Evolutionary conservation across 495 filamentous ascomycete genomes (phyloP).

Genomic region (Poronia punctata): DNA sequence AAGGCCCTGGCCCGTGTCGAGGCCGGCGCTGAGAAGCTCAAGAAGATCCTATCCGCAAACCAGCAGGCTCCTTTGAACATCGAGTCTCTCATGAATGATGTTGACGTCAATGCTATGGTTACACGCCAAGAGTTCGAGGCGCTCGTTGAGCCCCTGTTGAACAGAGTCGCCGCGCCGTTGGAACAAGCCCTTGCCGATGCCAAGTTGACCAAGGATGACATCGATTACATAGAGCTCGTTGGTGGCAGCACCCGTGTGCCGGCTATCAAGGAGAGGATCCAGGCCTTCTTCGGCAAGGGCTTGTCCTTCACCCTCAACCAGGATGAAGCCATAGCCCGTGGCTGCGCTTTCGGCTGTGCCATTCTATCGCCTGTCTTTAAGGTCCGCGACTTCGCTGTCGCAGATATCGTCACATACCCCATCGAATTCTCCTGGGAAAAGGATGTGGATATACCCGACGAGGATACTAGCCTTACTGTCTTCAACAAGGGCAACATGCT

Average conservation of each 20-base stretch:
- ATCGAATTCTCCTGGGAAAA: conserved; percentile 99
- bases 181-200: conserved; percentile 91
- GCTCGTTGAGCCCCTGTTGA: conserved; percentile 78
- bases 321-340: conserved; percentile 94
- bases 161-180: conserved; percentile 62
- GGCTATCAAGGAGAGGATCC: conserved; percentile 81
- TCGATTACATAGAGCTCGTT: conserved; percentile 89
- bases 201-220: conserved; percentile 81
- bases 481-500: conserved; percentile 97
- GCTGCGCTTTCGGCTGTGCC: conserved; percentile 95
- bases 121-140: conserved; percentile 93
- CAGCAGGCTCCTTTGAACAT: conserved; percentile 91
- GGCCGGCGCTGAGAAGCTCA: conserved; percentile 89
- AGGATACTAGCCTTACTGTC: conserved; percentile 94
- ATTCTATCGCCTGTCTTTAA: conserved; percentile 98
- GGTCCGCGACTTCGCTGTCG: conserved; percentile 93
- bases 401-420: conserved; percentile 96
- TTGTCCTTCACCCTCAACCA: conserved; percentile 98
- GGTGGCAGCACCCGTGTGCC: conserved; percentile 95
- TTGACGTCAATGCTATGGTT: conserved; percentile 81
- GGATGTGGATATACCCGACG: conserved; percentile 95
- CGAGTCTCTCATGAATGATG: conserved; percentile 97
- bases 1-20: conserved; percentile 84
- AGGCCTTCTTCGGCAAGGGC: conserved; percentile 81
- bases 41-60: conserved; percentile 98